Base-by-base conservation (phyloP, 768 basidiomycete genomes). In the Suillus occidentalis region DNA sequence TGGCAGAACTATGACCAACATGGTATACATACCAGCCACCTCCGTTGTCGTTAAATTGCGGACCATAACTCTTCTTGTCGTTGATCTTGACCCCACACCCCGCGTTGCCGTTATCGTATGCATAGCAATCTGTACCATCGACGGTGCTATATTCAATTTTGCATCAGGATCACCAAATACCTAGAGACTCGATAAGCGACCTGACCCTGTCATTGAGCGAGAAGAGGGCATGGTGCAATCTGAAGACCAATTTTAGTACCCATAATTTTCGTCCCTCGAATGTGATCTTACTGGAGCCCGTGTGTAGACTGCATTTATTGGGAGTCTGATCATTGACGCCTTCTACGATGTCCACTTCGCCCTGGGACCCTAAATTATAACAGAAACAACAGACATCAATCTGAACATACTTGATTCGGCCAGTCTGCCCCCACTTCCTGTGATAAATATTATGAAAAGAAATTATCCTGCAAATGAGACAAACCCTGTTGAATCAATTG, bases 31-130 rank as follows among this genome's bases (percentile, higher is more conserved):
- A 78, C 75, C 75, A 81, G 36, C 80, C 79, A n/a, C 80, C 80
- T 9, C 80, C 80, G 18, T 28, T 39, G 2, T n/a, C 22, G 53
- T 81, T 81, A 68, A 81, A 80, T 13, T 62, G 58, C 5, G 76
- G 71, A 1, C 80, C 80, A 53, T 68, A 80, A 56, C 76, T 78
- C n/a, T 72, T 74, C 8, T 34, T 61, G 34, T 74, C 71, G 4
- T 64, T 58, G n/a, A 66, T 13, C 1, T 14, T 6, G 13, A 80
- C 75, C n/a, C 77, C 71, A 62, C 80, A 80, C 40, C 77, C 78
- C 6, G 49, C 4, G 68, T 79, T 78, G 9, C 58, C 60, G 10
- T 66, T 73, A 13, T 56, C 61, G 22, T 67, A 65, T 28, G 64
- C 70, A 52, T 73, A 55, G 64, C 78, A 80, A 45, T 80, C 59